phyloP scores from a whole-genome alignment of 169 alveolate genomes.

The Plasmodium billcollinsi region DNA sequence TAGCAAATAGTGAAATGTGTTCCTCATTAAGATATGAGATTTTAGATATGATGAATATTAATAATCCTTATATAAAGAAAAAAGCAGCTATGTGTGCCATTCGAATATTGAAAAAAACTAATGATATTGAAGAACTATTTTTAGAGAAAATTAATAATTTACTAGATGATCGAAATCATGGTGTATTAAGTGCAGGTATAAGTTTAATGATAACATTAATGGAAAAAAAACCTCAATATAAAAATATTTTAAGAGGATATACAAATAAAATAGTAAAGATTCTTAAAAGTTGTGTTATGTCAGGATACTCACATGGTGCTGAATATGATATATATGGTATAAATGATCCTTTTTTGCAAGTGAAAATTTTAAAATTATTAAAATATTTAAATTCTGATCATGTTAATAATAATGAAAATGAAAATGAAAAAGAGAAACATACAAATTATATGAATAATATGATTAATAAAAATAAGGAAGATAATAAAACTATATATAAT shows the following conservation, averaged over 20 bases:
- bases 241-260: constrained; percentile 69
- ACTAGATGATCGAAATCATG: constrained; percentile 97
- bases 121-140: constrained; percentile 89
- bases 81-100: constrained; percentile 95
- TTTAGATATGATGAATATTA: constrained; percentile 91
- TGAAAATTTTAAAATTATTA: constrained; percentile 79
- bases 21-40: constrained; percentile 93
- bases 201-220: constrained; percentile 93
- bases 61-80: constrained; percentile 96
- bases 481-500: not conserved
- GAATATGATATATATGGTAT: constrained; percentile 81
- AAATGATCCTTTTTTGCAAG: constrained; percentile 85
- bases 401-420: constrained; percentile 28
- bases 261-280: constrained; percentile 79
- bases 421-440: constrained; percentile 64
- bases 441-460: constrained; percentile 7
- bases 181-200: constrained; percentile 95
- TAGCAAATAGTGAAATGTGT: constrained; percentile 98
- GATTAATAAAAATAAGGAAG: not conserved
- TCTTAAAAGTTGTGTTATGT: constrained; percentile 74
- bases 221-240: constrained; percentile 90
- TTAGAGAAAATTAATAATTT: constrained; percentile 90
- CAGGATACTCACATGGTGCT: constrained; percentile 75
- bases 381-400: constrained; percentile 75
- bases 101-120: constrained; percentile 82